These are phyloP conservation scores for Malassezia pachydermatis DNA, from an alignment of 1,284 basidiomycete species.

Conservation along the genomic window DNA sequence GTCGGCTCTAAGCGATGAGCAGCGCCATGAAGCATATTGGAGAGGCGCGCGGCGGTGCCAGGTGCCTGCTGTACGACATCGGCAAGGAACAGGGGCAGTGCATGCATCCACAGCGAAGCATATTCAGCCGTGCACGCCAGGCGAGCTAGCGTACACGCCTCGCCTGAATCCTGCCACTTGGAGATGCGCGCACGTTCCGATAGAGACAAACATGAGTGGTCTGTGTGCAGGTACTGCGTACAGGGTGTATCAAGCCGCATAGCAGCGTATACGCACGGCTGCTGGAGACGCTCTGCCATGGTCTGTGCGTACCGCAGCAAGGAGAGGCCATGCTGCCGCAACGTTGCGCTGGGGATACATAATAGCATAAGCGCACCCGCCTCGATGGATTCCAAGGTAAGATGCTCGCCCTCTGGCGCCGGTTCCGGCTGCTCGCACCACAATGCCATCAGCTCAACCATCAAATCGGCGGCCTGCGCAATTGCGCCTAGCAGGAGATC, in stretches of 20 bases:
- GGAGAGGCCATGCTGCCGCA: slow-evolving; percentile 49
- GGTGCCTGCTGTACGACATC: slow-evolving; percentile 1
- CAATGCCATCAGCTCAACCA: slow-evolving; percentile 63
- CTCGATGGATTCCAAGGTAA: slow-evolving; percentile 55
- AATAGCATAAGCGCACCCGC: slow-evolving; percentile 65
- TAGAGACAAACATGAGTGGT: slow-evolving; percentile 25
- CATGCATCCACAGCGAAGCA: slow-evolving; percentile 49
- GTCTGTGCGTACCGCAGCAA: slow-evolving; percentile 22
- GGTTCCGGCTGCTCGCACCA: slow-evolving; percentile 54
- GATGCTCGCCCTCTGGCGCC: slow-evolving; percentile 21
- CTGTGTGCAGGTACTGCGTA: slow-evolving; percentile 17
- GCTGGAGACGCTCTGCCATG: neutral
- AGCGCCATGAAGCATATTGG: neutral
- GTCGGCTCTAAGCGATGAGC: slow-evolving; percentile 1
- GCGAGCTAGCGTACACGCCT: slow-evolving; percentile 18
- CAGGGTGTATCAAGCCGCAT: neutral
- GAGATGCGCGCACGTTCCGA: slow-evolving; percentile 28
- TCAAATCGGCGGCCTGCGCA: slow-evolving; percentile 58
- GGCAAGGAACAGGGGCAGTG: slow-evolving; percentile 47
- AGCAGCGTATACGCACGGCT: neutral
- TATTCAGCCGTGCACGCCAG: slow-evolving; percentile 50
- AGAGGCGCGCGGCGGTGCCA: neutral
- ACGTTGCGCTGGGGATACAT: slow-evolving; percentile 59
- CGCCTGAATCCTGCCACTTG: slow-evolving; percentile 21
- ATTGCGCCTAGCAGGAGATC: slow-evolving; percentile 59